These are phyloP conservation scores for Ophiocytium majus DNA, from an alignment of 352 stramenopile genomes.

Conservation along the genomic window DNA sequence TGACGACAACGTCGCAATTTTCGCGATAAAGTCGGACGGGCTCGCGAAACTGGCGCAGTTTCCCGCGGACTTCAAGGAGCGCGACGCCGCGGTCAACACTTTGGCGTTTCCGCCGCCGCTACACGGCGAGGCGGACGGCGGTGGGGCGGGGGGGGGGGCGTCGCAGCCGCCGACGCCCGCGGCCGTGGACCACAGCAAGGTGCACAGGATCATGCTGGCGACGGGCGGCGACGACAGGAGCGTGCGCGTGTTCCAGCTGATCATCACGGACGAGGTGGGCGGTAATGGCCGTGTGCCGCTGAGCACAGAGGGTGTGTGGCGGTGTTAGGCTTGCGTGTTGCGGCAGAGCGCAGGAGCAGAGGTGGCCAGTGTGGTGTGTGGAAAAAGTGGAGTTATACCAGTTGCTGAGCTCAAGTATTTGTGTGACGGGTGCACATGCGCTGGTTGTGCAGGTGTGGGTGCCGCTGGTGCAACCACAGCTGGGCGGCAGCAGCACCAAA, in stretches of 20 bases:
- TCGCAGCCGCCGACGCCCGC: not conserved
- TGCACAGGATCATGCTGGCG: slow-evolving; percentile 22
- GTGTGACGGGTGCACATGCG: too few relatives aligned
- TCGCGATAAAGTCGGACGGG: slow-evolving; percentile 37
- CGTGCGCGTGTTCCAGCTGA: slow-evolving; percentile 47
- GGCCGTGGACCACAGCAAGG: not conserved
- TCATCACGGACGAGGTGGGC: not conserved
- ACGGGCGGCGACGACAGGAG: slow-evolving; percentile 46
- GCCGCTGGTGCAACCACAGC: too few relatives aligned
- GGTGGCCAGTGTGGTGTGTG: too few relatives aligned
- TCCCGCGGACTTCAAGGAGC: slow-evolving; percentile 26
- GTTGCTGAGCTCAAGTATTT: too few relatives aligned
- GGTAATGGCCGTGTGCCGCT: not conserved
- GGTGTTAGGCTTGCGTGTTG: too few relatives aligned
- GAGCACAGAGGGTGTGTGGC: too few relatives aligned
- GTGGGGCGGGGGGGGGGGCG: not conserved
- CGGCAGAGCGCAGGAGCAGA: too few relatives aligned
- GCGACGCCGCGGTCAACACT: slow-evolving; percentile 43
- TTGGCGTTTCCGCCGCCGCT: slow-evolving; percentile 34
- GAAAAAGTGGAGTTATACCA: too few relatives aligned
- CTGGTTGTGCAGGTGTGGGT: too few relatives aligned
- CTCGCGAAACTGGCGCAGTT: slow-evolving; percentile 32
- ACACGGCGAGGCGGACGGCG: not conserved
- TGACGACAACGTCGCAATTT: slow-evolving; percentile 35
- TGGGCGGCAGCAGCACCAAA: too few relatives aligned